Base-by-base conservation (phyloP, 148 eudicot genomes). In the Gaultheria prostrata region DNA sequence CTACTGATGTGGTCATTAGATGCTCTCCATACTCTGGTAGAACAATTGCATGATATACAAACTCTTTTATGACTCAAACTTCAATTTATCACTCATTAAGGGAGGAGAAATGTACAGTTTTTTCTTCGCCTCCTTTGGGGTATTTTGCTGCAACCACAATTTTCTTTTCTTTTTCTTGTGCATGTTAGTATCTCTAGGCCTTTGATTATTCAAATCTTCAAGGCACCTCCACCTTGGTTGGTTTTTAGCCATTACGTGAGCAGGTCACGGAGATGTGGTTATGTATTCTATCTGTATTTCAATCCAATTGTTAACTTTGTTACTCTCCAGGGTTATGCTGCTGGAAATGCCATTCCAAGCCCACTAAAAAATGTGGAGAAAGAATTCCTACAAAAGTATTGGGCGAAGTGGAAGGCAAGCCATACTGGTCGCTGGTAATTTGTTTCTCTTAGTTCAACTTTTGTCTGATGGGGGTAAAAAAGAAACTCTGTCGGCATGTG, bases 391-490 rank as follows among this genome's bases (percentile, higher is more conserved):
- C 93, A 90, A 83, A 96, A 90, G 85, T 96, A 96, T 84, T 96
- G 95, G 99, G 93, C 98, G 24, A 96, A 89, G 86, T 96, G 99
- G 99, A 97, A 91, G 85, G 98, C 98, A 81, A 88, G 89, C 85
- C 95, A 92, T 76, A 85, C 95, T 71, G 98, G 99, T 76, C 98
- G 98, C 86, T 88, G 99, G 99, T 97, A 91, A 85, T 21, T 79
- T 21, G 1, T 80, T 74, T 78, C 61, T 20, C 24, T 13, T 28
- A 3, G 15, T 43, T 65, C 33, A 3, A 75, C 39, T 67, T 28
- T 57, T n/a, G 46, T 59, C 46, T 76, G 20, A 30, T 28, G 20
- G 20, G 6, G 39, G 24, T 4, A 71, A 71, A 32, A 3, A 11
- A 28, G 33, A 30, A 9, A 46, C 33, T 33, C 18, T 71, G 33